Percentiles rank a stretch among this genome's conserved stretches.
Conservation (phyloP, 1,284 basidiomycete genomes). For the Dichomitus squalens region DNA sequence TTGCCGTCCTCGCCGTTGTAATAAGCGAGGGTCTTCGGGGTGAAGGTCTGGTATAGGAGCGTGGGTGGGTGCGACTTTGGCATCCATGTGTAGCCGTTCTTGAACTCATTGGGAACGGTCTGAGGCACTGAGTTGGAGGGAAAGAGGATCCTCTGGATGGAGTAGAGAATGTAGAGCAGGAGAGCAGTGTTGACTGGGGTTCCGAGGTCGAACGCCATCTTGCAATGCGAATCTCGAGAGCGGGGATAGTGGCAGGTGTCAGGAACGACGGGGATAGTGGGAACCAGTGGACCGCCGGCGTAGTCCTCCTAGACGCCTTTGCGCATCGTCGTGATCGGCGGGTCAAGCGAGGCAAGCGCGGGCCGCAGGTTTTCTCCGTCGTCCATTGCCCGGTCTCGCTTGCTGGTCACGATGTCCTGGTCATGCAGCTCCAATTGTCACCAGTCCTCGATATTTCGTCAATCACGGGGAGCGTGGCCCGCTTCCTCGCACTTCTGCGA, state of each 20-base stretch:
- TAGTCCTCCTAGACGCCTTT: conserved; percentile 2
- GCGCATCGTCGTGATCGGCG: conserved; percentile 6
- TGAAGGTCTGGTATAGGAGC: conserved; percentile 76
- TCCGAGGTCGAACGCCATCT: conserved; percentile 49
- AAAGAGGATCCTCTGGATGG: conserved; percentile 72
- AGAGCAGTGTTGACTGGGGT: conserved; percentile 77
- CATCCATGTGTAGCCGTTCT: conserved; percentile 85
- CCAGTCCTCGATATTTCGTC: not conserved
- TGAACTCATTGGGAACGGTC: conserved; percentile 67
- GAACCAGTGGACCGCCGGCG: not conserved
- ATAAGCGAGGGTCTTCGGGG: conserved; percentile 68
- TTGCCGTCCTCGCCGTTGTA: conserved; percentile 71
- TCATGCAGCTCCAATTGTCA: conserved; percentile 5
- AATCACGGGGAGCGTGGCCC: not conserved
- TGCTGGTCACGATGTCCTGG: conserved; percentile 18
- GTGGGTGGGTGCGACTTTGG: conserved; percentile 79
- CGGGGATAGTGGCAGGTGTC: not conserved
- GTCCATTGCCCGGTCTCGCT: not conserved
- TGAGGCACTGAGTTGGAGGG: conserved; percentile 56
- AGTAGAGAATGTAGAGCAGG: conserved; percentile 78
- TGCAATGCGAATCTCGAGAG: not conserved
- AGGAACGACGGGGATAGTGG: not conserved
- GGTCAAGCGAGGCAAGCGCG: conserved; percentile 4
- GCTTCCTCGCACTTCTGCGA: not conserved
- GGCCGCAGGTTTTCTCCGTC: not conserved